phyloP scores from a whole-genome alignment of 2,329 filamentous ascomycete genomes.

The Ampelomyces quisqualis region DNA sequence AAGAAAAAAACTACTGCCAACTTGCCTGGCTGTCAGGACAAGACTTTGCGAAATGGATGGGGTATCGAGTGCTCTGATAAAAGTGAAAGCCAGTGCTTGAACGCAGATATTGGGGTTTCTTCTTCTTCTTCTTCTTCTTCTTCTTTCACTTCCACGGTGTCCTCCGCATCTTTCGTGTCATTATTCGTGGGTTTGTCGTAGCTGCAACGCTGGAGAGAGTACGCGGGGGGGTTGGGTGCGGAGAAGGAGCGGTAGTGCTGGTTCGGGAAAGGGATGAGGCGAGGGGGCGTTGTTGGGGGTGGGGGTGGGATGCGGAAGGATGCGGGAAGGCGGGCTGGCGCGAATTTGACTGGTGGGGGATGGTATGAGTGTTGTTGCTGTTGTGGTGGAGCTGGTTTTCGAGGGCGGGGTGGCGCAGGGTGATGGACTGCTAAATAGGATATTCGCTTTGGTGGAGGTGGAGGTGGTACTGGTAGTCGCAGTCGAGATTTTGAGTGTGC shows the following conservation, averaged over 20 bases:
- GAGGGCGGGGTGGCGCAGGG: neutral
- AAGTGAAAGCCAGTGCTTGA: conserved; percentile 15
- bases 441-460: no score
- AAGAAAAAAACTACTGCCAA: no score
- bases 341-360: neutral
- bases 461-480: no score
- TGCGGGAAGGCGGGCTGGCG: conserved; percentile 5
- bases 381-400: neutral
- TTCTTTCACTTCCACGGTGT: neutral
- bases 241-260: conserved; percentile 4
- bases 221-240: neutral
- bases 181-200: neutral
- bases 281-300: neutral
- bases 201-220: neutral
- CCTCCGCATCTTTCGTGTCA: neutral
- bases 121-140: neutral
- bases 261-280: conserved; percentile 1
- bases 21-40: neutral
- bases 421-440: neutral
- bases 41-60: conserved; percentile 10
- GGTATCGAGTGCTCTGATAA: conserved; percentile 17
- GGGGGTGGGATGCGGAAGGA: conserved; percentile 2
- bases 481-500: no score
- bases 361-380: neutral
- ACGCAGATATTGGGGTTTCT: conserved; percentile 1